Conservation (phyloP, 2,329 filamentous ascomycete species). For the Fonsecaea monophora region DNA sequence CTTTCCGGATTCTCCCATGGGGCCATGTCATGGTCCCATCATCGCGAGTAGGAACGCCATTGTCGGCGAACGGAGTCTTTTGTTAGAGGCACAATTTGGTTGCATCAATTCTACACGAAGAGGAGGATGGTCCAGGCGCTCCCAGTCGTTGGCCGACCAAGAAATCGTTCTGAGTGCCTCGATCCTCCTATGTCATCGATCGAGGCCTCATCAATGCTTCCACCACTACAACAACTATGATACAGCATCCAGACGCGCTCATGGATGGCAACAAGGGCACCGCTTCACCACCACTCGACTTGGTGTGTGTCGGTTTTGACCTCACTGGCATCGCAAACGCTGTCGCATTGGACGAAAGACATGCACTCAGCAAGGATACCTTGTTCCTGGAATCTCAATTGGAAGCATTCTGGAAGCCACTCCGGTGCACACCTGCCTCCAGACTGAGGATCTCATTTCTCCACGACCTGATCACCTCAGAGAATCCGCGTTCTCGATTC, state of each 20-base stretch:
- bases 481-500: constrained; percentile 38
- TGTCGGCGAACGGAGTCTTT: not conserved
- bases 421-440: constrained; percentile 15
- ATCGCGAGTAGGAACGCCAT: not conserved
- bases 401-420: constrained; percentile 30
- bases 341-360: constrained; percentile 34
- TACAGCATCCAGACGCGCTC: not conserved
- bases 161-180: not conserved
- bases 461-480: constrained; percentile 37
- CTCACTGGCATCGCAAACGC: constrained; percentile 31
- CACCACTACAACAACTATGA: not conserved
- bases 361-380: constrained; percentile 22
- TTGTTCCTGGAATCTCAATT: constrained; percentile 35
- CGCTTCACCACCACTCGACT: constrained; percentile 14
- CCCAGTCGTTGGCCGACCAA: not conserved
- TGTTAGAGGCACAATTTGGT: not conserved
- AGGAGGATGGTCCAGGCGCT: not conserved
- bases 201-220: constrained; percentile 1
- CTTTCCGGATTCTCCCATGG: not conserved
- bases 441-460: constrained; percentile 36
- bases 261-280: not conserved
- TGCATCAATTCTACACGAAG: not conserved
- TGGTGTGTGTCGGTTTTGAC: constrained; percentile 38
- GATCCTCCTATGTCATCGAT: constrained; percentile 11
- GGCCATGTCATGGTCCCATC: not conserved